phyloP scores from a whole-genome alignment of 352 stramenopile species.

The Pythium chondricola region DNA sequence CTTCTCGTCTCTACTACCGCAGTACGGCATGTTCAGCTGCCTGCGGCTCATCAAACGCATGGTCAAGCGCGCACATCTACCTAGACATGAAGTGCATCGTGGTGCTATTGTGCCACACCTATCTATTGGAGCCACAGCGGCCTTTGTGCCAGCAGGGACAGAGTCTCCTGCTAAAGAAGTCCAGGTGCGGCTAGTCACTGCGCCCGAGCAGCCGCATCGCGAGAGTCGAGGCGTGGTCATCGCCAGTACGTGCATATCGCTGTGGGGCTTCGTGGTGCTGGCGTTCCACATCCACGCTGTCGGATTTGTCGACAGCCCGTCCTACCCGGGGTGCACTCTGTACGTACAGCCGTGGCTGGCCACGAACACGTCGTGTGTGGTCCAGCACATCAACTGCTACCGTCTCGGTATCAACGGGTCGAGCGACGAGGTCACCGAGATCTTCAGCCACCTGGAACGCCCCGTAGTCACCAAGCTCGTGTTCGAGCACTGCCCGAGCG shows the following conservation, averaged over 20 bases:
- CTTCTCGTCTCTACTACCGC: conserved; percentile 8
- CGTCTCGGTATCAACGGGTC: conserved; percentile 1
- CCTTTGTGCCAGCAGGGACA: background rate
- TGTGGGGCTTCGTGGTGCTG: background rate
- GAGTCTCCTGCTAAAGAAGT: background rate
- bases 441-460: conserved; percentile 1
- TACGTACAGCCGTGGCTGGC: conserved; percentile 3
- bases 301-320: no score
- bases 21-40: conserved; percentile 9
- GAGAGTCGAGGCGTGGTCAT: background rate
- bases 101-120: background rate
- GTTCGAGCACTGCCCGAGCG: background rate
- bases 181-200: background rate
- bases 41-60: conserved; percentile 8
- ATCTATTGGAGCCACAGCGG: background rate
- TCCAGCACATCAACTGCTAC: conserved; percentile 12
- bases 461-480: background rate
- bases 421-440: background rate
- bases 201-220: background rate
- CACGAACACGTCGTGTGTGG: conserved; percentile 4
- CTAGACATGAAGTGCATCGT: background rate
- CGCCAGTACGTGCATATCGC: background rate
- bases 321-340: background rate
- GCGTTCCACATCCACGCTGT: background rate
- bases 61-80: background rate